These are phyloP conservation scores for Olyra latifolia DNA, from an alignment of 176 grass and related monocot genomes.

Conservation along the genomic window DNA sequence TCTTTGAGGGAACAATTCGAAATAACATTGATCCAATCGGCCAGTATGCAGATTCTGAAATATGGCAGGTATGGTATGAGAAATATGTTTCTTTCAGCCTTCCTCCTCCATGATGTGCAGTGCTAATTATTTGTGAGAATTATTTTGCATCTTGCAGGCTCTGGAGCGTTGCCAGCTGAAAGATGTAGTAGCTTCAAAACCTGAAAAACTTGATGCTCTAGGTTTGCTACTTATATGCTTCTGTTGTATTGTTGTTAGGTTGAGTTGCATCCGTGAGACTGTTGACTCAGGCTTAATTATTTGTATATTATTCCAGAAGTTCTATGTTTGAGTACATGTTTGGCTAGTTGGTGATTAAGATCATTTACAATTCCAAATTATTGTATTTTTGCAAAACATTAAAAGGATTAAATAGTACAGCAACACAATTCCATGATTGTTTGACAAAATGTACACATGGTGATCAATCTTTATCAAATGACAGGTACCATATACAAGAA, in stretches of 20 bases:
- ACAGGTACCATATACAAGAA: neutral
- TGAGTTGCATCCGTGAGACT: neutral
- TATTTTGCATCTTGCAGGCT: constrained; percentile 54
- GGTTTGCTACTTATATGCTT: constrained; percentile 42
- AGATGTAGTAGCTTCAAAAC: constrained; percentile 77
- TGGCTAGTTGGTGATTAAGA: neutral
- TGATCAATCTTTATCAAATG: neutral
- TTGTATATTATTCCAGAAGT: neutral
- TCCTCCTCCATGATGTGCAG: neutral
- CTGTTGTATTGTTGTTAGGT: neutral
- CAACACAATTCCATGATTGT: neutral
- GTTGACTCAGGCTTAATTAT: neutral
- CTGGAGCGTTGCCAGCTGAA: constrained; percentile 91
- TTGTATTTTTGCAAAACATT: neutral
- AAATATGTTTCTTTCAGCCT: constrained; percentile 18
- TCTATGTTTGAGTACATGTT: neutral
- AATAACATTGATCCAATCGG: constrained; percentile 90
- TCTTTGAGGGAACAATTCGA: constrained; percentile 90
- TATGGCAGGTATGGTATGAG: constrained; percentile 70
- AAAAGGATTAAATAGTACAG: neutral
- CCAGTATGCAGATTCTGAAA: constrained; percentile 82
- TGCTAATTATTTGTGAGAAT: neutral
- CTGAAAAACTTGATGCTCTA: constrained; percentile 83
- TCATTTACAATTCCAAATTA: neutral
- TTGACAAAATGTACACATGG: neutral